A percentile compares a stretch with the other conserved stretches of the same genome.
Conservation (phyloP, 345 rosid genomes). For the Salix viminalis region DNA sequence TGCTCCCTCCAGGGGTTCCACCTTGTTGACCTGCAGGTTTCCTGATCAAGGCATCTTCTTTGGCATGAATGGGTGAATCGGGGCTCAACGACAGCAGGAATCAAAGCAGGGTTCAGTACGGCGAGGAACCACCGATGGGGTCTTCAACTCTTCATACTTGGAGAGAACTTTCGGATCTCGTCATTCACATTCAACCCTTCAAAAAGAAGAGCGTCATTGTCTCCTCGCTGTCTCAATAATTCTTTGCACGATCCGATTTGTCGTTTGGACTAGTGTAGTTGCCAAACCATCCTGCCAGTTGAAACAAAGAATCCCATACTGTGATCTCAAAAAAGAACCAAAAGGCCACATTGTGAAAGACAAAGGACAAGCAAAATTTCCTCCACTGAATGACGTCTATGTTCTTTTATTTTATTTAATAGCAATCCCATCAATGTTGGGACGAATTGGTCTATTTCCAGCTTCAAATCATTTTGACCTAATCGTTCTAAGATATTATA, state of each 20-base stretch:
- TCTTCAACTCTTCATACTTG: slow-evolving; percentile 64
- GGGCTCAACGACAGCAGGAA: slow-evolving; percentile 77
- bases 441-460: background rate
- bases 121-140: slow-evolving; percentile 38
- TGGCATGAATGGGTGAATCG: slow-evolving; percentile 50
- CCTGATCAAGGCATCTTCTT: slow-evolving; percentile 67
- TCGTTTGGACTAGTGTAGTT: slow-evolving; percentile 54
- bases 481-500: background rate
- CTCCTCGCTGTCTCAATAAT: slow-evolving; percentile 79
- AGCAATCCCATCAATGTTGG: background rate
- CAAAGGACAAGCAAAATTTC: background rate
- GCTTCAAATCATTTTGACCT: background rate
- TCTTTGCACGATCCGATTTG: slow-evolving; percentile 63
- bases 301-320: background rate
- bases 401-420: background rate
- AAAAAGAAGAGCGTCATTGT: slow-evolving; percentile 75
- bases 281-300: slow-evolving; percentile 72
- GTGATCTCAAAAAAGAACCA: background rate
- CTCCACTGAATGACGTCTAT: background rate
- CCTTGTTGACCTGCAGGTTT: slow-evolving; percentile 61
- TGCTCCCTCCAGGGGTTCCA: slow-evolving; percentile 53
- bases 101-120: slow-evolving; percentile 77
- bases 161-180: slow-evolving; percentile 72
- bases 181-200: slow-evolving; percentile 94
- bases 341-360: background rate